Conservation (phyloP, 768 basidiomycete species). For the Punctularia strigosozonata region DNA sequence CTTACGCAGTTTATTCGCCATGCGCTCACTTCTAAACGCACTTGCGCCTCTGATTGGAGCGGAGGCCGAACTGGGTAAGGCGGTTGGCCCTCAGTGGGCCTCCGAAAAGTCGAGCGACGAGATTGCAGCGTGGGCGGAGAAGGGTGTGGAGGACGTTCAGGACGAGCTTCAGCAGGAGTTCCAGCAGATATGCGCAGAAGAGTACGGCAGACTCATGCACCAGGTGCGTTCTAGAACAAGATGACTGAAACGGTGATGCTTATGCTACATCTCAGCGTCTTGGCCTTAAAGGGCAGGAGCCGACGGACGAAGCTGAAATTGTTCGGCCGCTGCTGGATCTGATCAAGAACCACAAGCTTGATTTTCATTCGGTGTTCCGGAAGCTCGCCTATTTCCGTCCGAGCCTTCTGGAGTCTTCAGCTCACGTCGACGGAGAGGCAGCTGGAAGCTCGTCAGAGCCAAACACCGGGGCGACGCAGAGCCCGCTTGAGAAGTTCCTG, state of each 20-base stretch:
- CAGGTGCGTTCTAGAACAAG: conserved; percentile 30
- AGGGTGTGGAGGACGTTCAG: conserved; percentile 38
- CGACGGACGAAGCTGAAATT: conserved; percentile 47
- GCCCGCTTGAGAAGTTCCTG: conserved; percentile 28
- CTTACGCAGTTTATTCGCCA: conserved; percentile 52
- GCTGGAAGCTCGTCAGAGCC: too few species aligned
- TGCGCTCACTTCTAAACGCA: conserved; percentile 64
- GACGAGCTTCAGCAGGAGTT: conserved; percentile 52
- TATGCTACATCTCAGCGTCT: conserved; percentile 42
- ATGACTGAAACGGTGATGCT: not conserved
- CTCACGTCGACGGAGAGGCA: conserved; percentile 4
- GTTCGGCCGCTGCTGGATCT: conserved; percentile 63
- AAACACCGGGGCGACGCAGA: not conserved
- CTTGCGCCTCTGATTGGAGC: conserved; percentile 82
- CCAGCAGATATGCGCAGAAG: conserved; percentile 43
- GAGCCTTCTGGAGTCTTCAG: conserved; percentile 7
- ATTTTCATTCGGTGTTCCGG: conserved; percentile 84
- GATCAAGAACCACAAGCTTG: conserved; percentile 64
- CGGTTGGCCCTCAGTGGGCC: conserved; percentile 55
- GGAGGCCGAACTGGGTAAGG: conserved; percentile 48
- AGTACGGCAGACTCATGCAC: conserved; percentile 62
- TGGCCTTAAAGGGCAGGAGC: conserved; percentile 46
- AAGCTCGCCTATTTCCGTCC: conserved; percentile 53
- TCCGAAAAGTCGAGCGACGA: conserved; percentile 36
- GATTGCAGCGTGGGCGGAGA: conserved; percentile 48